Conservation (phyloP, 1,284 basidiomycete genomes). For the Cutaneotrichosporon daszewskae region DNA sequence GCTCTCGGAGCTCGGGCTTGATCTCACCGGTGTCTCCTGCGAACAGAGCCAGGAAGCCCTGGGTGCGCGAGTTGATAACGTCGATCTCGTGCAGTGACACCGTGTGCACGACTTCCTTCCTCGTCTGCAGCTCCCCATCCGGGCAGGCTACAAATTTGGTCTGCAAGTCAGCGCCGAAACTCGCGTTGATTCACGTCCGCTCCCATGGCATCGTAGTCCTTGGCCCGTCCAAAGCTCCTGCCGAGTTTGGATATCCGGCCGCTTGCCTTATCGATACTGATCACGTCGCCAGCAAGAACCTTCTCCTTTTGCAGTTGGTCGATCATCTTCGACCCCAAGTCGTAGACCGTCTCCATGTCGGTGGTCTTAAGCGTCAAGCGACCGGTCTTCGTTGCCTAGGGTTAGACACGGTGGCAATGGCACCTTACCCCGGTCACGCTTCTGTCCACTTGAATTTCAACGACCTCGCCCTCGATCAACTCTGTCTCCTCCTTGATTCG, state of each 20-base stretch:
- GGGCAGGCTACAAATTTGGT: slow-evolving; percentile 98
- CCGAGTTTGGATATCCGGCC: slow-evolving; percentile 97
- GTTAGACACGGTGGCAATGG: background rate
- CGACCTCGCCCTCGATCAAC: slow-evolving; percentile 95
- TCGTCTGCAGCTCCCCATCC: slow-evolving; percentile 94
- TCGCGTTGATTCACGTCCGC: slow-evolving; percentile 82
- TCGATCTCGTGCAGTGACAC: slow-evolving; percentile 98
- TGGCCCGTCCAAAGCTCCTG: slow-evolving; percentile 86
- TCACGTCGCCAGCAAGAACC: slow-evolving; percentile 90
- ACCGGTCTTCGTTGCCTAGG: slow-evolving; percentile 91
- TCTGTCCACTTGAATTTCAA: slow-evolving; percentile 96
- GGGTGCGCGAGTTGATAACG: slow-evolving; percentile 96
- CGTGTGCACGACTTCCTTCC: slow-evolving; percentile 94
- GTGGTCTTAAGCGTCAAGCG: slow-evolving; percentile 97
- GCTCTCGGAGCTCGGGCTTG: slow-evolving; percentile 91
- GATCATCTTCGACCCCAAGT: slow-evolving; percentile 98
- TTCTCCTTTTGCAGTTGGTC: slow-evolving; percentile 95
- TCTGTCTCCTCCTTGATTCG: slow-evolving; percentile 97
- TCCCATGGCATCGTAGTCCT: slow-evolving; percentile 98
- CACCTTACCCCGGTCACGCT: slow-evolving; percentile 87
- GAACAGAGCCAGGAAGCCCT: slow-evolving; percentile 66
- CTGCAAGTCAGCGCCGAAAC: slow-evolving; percentile 49
- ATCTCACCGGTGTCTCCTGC: slow-evolving; percentile 95
- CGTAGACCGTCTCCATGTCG: slow-evolving; percentile 99
- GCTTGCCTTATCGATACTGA: slow-evolving; percentile 93